Conservation (phyloP, 495 filamentous ascomycete species). For the Staphylotrichum longicolle region DNA sequence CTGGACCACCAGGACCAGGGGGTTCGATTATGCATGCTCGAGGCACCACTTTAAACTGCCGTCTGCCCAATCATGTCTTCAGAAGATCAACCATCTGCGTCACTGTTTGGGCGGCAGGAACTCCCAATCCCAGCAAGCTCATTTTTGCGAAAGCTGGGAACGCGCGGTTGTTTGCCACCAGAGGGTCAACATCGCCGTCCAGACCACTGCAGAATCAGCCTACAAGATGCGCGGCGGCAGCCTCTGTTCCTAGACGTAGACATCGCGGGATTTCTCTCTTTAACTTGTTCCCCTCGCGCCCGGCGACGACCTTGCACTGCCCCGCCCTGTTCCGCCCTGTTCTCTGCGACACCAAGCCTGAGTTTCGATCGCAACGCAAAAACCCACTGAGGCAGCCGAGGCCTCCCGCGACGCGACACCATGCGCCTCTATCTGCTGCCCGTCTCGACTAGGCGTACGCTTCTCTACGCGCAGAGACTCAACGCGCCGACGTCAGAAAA, state of each 20-base stretch:
- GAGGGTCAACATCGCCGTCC: not conserved
- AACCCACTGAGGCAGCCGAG: conserved; percentile 15
- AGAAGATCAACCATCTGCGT: conserved; percentile 2
- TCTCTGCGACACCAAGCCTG: not conserved
- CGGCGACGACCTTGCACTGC: not conserved
- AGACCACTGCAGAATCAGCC: not conserved
- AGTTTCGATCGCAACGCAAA: not conserved
- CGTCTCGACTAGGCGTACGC: conserved; percentile 83
- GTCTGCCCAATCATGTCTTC: not conserved
- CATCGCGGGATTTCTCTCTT: conserved; percentile 16
- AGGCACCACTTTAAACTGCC: not conserved
- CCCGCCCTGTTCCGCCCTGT: not conserved
- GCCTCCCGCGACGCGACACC: conserved; percentile 21
- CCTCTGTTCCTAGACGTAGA: conserved; percentile 10
- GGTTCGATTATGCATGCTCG: not conserved
- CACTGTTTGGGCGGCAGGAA: not conserved
- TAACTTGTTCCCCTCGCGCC: not conserved
- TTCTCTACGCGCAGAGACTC: conserved; percentile 87
- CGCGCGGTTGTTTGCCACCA: conserved; percentile 18
- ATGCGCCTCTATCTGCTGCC: conserved; percentile 97
- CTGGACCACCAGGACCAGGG: not conserved
- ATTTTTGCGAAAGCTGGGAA: conserved; percentile 11
- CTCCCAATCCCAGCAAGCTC: conserved; percentile 9
- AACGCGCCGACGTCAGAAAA: conserved; percentile 46
- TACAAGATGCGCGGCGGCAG: conserved; percentile 23